phyloP scores from a whole-genome alignment of 108 stramenopile genomes.

The Parietichytrium sp. region DNA sequence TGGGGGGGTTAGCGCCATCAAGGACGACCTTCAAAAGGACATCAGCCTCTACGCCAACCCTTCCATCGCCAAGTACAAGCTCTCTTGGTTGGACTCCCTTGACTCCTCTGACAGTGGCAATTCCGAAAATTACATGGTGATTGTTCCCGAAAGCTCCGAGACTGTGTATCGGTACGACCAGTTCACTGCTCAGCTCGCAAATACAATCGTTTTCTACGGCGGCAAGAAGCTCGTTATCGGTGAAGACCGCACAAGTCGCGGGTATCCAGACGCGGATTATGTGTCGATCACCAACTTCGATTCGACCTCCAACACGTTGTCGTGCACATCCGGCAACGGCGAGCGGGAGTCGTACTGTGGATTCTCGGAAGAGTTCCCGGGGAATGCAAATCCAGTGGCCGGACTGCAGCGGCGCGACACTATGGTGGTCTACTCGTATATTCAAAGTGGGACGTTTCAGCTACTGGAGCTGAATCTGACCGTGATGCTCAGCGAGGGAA shows the following conservation, averaged over 20 bases:
- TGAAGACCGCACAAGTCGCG: neutral
- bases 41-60: neutral
- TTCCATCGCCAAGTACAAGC: neutral
- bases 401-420: neutral
- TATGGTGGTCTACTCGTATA: no score
- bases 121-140: no score
- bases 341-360: neutral
- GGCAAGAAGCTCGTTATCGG: neutral
- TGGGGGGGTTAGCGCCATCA: neutral
- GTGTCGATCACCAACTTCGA: neutral
- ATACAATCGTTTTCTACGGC: constrained; percentile 1
- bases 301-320: neutral
- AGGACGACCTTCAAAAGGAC: neutral
- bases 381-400: neutral
- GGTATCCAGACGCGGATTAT: neutral
- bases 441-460: no score
- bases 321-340: neutral
- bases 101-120: no score
- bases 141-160: neutral
- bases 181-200: neutral
- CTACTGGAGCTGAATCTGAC: no score
- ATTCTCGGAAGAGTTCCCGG: neutral
- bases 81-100: neutral
- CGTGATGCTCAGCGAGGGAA: no score
- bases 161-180: neutral